Evolutionary conservation across 2,329 filamentous ascomycete genomes (phyloP), one percentile per base, ranked within the genome.

Genomic region (Ambrosiella cleistominuta): DNA sequence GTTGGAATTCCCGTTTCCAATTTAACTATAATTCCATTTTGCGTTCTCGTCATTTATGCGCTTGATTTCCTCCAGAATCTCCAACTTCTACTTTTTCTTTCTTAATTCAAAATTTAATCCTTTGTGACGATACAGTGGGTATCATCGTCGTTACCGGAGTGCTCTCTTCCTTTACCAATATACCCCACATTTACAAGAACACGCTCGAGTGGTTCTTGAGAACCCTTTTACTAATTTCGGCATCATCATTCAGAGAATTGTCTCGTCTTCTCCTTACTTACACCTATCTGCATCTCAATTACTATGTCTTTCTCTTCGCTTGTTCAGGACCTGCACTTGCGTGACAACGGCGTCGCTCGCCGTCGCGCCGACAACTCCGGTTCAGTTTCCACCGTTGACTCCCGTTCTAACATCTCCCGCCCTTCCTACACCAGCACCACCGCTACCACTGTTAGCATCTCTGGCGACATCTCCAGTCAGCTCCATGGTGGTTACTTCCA

Each of bases 401-500:
- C 82, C 66, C 71, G 75, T 50, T 83, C 80, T 52, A 79, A 80
- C 66, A 69, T 83, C 63, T 84, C 81, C 27, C 71, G 74, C 51
- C 71, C 76, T 47, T 83, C 80, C 54, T 83, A 83, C 66, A 70
- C 81, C 62, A 83, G 81, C 72, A 84, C 81, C 12, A 72, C 79
- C 58, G 81, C 81, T 50, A 84, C 81, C 36, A 84, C 80, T 67
- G 81, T 84, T 62, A 84, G 81, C 76, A 83, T 84, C 64, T 73
- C 80, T 1, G 81, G 81, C 57, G 86, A 90, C 65, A 90, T 93
- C 64, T 84, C 83, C 12, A 90, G 85, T 69, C 86, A 91, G 70
- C 77, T 91, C 47, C 87, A 93, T 66, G 84, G 86, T 57, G 87
- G 87, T 60, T 91, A 91, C 70, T 83, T 82, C 65, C 86, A 93